Evolutionary conservation across 768 basidiomycete genomes (phyloP).

Genomic region (Daedaleopsis nitida): DNA sequence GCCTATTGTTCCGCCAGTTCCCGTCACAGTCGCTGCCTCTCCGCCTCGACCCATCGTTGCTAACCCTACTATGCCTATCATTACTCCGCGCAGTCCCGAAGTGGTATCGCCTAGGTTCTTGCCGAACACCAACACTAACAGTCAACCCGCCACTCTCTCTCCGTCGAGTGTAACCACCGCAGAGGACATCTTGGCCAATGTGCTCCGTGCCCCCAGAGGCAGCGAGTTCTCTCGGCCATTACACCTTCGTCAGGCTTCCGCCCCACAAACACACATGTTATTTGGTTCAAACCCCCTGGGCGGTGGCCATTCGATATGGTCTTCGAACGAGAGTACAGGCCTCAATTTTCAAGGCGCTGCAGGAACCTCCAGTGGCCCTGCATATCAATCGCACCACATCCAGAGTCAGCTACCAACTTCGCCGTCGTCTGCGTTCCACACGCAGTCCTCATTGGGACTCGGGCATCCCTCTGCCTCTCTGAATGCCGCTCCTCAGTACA

Average conservation of each 20-base stretch:
- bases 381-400: constrained; percentile 3
- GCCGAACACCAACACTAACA: constrained; percentile 28
- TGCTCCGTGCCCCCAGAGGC: constrained; percentile 39
- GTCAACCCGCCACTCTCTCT: constrained; percentile 22
- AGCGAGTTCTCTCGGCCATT: constrained; percentile 15
- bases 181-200: constrained; percentile 63
- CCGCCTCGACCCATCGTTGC: constrained; percentile 8
- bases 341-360: constrained; percentile 14
- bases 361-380: background rate
- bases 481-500: background rate
- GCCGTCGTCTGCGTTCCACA: background rate
- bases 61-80: background rate
- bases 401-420: background rate
- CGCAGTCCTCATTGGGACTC: constrained; percentile 3
- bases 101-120: constrained; percentile 2
- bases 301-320: constrained; percentile 58
- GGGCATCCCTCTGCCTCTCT: constrained; percentile 4
- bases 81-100: constrained; percentile 7
- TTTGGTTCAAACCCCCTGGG: constrained; percentile 49
- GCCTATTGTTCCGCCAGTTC: background rate
- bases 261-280: constrained; percentile 46
- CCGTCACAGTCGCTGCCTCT: background rate
- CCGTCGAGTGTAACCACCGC: constrained; percentile 52
- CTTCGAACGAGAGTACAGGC: constrained; percentile 51
- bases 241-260: constrained; percentile 28